phyloP scores from a whole-genome alignment of 805 yeast species.

The Clavispora carvajalis region DNA sequence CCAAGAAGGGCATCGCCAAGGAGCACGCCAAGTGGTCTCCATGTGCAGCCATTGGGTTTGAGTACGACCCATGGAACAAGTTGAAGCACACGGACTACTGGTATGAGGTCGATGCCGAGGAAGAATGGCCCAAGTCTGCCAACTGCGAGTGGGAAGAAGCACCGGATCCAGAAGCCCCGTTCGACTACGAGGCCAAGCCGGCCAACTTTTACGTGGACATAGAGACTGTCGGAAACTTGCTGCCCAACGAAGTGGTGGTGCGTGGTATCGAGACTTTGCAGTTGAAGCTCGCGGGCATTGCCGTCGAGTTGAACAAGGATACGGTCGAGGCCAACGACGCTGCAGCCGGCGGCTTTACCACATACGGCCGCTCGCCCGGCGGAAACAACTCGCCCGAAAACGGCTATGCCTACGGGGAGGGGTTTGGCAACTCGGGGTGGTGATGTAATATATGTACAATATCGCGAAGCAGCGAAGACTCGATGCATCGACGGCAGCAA shows the following conservation, averaged over 20 bases:
- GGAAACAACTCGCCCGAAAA: slow-evolving; percentile 24
- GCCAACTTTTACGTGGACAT: slow-evolving; percentile 78
- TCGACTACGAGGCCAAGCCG: slow-evolving; percentile 82
- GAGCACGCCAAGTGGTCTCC: slow-evolving; percentile 99
- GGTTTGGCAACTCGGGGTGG: slow-evolving; percentile 34
- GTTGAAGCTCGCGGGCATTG: slow-evolving; percentile 83
- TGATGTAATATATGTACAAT: slow-evolving; percentile 2
- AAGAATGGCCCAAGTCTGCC: slow-evolving; percentile 89
- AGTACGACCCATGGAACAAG: slow-evolving; percentile 99
- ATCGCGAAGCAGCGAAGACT: neutral
- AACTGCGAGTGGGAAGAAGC: slow-evolving; percentile 96
- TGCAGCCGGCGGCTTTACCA: slow-evolving; percentile 45
- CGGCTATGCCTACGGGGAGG: slow-evolving; percentile 25
- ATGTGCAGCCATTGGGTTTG: slow-evolving; percentile 91
- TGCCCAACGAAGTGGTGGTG: slow-evolving; percentile 83
- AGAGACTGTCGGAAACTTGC: slow-evolving; percentile 86
- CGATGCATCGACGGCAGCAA: neutral
- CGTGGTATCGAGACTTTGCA: slow-evolving; percentile 83
- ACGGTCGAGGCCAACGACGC: slow-evolving; percentile 34
- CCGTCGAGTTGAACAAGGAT: slow-evolving; percentile 56
- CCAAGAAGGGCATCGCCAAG: slow-evolving; percentile 94
- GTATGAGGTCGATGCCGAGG: slow-evolving; percentile 85
- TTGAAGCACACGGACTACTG: slow-evolving; percentile 92
- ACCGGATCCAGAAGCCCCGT: slow-evolving; percentile 79
- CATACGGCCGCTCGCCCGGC: slow-evolving; percentile 40